A percentile compares a stretch with the other conserved stretches of the same genome.
phyloP scores from a whole-genome alignment of 176 grass and related monocot species.

The Oryza rufipogon region DNA sequence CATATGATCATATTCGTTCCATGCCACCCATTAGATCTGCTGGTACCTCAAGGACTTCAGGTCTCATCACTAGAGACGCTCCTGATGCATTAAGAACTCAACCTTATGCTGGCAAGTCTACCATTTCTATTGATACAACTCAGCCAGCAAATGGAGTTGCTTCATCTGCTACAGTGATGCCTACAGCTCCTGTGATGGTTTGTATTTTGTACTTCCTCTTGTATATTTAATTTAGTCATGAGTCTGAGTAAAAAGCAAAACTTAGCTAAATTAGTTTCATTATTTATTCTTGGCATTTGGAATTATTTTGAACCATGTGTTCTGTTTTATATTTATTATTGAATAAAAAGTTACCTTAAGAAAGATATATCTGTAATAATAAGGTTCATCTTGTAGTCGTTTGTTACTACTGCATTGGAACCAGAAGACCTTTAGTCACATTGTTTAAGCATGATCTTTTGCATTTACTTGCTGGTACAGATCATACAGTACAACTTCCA shows the following conservation, averaged over 20 bases:
- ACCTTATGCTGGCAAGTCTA: constrained; percentile 44
- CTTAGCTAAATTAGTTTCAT: not conserved
- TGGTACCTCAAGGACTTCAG: constrained; percentile 43
- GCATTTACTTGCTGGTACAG: not conserved
- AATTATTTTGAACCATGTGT: not conserved
- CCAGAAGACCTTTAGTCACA: constrained; percentile 7
- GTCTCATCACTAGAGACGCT: constrained; percentile 51
- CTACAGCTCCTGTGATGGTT: constrained; percentile 46
- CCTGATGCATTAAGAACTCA: constrained; percentile 50
- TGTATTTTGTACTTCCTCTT: constrained; percentile 28
- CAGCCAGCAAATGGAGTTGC: constrained; percentile 48
- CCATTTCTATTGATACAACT: constrained; percentile 40
- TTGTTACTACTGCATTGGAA: constrained; percentile 4
- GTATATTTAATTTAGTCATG: constrained; percentile 17
- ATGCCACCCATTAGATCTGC: constrained; percentile 42
- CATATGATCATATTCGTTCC: constrained; percentile 48
- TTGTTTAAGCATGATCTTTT: not conserved
- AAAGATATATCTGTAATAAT: constrained; percentile 16
- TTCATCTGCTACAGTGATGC: constrained; percentile 23
- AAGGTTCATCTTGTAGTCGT: constrained; percentile 16
- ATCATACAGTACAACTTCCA: no score
- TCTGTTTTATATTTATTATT: constrained; percentile 5
- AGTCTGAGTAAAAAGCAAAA: not conserved
- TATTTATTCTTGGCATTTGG: constrained; percentile 9
- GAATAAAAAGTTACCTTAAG: not conserved